phyloP scores from a whole-genome alignment of 1,284 basidiomycete species.

The Phellopilus nigrolimitatus region DNA sequence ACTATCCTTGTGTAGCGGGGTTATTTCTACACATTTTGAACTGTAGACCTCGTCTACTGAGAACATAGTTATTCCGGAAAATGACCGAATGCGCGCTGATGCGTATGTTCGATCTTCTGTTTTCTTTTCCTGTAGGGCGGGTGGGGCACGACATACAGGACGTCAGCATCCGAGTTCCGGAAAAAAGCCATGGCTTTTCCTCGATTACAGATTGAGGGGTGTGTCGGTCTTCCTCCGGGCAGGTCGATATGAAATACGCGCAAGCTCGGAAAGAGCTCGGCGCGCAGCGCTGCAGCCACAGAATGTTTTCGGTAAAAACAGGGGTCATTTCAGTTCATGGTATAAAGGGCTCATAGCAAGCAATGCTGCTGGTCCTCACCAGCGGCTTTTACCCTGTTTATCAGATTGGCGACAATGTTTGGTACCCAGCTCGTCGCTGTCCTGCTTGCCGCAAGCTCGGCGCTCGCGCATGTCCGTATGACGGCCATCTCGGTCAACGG shows the following conservation, averaged over 20 bases:
- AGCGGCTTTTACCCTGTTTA: background rate
- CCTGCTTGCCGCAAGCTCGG: background rate
- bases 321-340: background rate
- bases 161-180: background rate
- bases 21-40: no score
- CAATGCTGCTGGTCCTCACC: background rate
- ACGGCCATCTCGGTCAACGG: conserved; percentile 19
- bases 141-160: background rate
- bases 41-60: no score
- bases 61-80: no score
- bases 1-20: no score
- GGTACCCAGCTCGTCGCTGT: background rate
- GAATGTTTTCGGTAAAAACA: background rate
- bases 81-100: no score
- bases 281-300: background rate
- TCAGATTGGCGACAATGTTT: background rate
- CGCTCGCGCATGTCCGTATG: conserved; percentile 17
- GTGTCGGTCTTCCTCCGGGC: no score
- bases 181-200: background rate
- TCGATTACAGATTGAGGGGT: no score
- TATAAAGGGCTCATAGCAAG: background rate
- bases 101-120: no score
- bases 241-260: background rate
- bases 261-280: background rate
- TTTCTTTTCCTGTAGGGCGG: background rate